Conservation (phyloP, 768 basidiomycete genomes). For the Solioccasus polychromus region DNA sequence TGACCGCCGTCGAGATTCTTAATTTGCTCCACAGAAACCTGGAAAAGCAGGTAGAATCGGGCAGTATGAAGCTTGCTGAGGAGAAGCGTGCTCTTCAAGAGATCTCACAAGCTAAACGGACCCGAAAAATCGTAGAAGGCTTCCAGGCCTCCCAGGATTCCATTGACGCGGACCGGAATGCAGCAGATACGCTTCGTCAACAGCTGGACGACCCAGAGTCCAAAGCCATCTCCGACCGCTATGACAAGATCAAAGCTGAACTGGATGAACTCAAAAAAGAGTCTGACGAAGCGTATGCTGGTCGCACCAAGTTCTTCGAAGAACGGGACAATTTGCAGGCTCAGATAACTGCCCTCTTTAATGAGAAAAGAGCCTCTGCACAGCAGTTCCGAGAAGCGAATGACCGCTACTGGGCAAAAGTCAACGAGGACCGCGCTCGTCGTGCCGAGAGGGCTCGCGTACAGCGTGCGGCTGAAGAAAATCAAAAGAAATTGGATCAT, state of each 20-base stretch:
- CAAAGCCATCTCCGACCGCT: slow-evolving; percentile 77
- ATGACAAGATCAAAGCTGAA: slow-evolving; percentile 78
- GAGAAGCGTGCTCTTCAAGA: slow-evolving; percentile 96
- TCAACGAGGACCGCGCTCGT: slow-evolving; percentile 84
- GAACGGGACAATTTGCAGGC: slow-evolving; percentile 76
- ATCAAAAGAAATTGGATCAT: slow-evolving; percentile 75
- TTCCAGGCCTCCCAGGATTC: slow-evolving; percentile 77
- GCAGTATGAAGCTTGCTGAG: slow-evolving; percentile 86
- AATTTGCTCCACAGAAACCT: slow-evolving; percentile 51
- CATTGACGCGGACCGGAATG: slow-evolving; percentile 74
- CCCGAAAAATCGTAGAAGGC: slow-evolving; percentile 70
- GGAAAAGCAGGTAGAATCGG: slow-evolving; percentile 90
- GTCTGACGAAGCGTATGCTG: slow-evolving; percentile 79
- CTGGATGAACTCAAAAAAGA: slow-evolving; percentile 85
- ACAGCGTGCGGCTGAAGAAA: slow-evolving; percentile 75
- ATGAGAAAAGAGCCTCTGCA: slow-evolving; percentile 72
- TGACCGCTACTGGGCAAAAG: slow-evolving; percentile 78
- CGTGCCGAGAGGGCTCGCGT: slow-evolving; percentile 75
- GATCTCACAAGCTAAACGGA: slow-evolving; percentile 70
- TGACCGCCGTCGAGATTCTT: neutral
- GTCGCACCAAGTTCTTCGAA: slow-evolving; percentile 78
- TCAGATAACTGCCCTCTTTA: slow-evolving; percentile 67
- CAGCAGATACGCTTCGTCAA: slow-evolving; percentile 75
- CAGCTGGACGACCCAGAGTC: slow-evolving; percentile 89
- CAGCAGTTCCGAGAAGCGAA: slow-evolving; percentile 75